Conservation (phyloP, 2,329 filamentous ascomycete species). For the Aspergillus thermomutatus region DNA sequence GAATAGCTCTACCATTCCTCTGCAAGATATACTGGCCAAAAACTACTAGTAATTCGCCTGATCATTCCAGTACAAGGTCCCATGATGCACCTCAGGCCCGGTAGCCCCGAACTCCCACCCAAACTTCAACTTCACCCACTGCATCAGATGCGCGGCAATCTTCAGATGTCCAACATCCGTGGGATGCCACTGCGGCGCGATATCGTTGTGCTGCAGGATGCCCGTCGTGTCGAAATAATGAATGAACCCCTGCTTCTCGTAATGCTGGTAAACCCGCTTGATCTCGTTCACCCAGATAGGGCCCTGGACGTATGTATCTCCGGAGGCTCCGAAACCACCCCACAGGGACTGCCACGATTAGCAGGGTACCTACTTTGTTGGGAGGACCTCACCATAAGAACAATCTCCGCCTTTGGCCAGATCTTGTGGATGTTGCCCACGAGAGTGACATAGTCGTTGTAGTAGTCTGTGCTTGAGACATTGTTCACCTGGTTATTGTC, state of each 20-base stretch:
- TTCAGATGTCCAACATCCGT: conserved; percentile 61
- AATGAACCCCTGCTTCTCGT: conserved; percentile 1
- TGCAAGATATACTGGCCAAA: too few species aligned
- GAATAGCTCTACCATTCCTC: too few species aligned
- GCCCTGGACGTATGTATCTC: conserved; percentile 50
- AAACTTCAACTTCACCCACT: conserved; percentile 55
- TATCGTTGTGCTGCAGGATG: conserved; percentile 60
- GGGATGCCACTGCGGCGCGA: conserved; percentile 55
- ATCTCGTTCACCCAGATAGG: conserved; percentile 51
- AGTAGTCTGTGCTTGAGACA: conserved; percentile 35
- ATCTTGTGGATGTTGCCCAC: conserved; percentile 38
- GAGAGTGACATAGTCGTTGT: conserved; percentile 38
- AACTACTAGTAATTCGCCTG: conserved; percentile 41
- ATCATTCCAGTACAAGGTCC: conserved; percentile 55
- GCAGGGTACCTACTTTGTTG: background rate
- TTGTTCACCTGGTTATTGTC: conserved; percentile 42
- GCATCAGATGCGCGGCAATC: conserved; percentile 56
- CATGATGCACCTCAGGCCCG: conserved; percentile 49
- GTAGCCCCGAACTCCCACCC: conserved; percentile 55
- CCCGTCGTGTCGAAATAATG: conserved; percentile 57
- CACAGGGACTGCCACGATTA: conserved; percentile 45
- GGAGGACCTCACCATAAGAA: conserved; percentile 33
- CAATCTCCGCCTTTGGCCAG: conserved; percentile 42
- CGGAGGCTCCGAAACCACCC: conserved; percentile 50
- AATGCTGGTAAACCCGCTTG: conserved; percentile 28